Evolutionary conservation across 2,329 filamentous ascomycete species (phyloP).

Genomic region (Trichoderma aggressivum): DNA sequence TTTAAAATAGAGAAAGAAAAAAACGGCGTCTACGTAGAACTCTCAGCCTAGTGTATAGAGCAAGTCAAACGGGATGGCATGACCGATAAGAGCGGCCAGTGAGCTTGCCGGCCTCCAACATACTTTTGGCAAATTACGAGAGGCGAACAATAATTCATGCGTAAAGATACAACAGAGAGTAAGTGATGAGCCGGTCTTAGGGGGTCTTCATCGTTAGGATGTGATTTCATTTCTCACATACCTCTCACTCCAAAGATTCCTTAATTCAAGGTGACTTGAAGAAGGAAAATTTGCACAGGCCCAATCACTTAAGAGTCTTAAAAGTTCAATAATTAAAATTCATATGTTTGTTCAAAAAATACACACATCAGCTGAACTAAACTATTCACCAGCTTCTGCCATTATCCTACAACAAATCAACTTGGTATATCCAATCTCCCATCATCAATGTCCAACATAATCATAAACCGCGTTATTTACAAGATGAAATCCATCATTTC

Average conservation of each 20-base stretch:
- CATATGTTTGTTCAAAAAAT: background rate
- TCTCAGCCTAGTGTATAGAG: background rate
- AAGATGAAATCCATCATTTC: background rate
- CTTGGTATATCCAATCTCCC: slow-evolving; percentile 6
- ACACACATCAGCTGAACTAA: background rate
- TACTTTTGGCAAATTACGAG: no score
- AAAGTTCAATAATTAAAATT: background rate
- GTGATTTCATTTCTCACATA: no score
- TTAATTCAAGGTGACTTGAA: no score
- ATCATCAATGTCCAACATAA: background rate
- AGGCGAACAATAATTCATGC: no score
- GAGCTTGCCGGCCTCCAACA: background rate
- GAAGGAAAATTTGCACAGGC: background rate
- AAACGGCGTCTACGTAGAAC: no score
- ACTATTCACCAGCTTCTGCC: background rate
- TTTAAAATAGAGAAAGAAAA: no score
- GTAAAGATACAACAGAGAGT: no score
- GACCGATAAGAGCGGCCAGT: background rate
- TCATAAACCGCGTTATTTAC: slow-evolving; percentile 2
- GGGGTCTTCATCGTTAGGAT: no score
- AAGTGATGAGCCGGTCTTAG: no score
- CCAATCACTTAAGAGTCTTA: background rate
- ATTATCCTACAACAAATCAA: slow-evolving; percentile 8
- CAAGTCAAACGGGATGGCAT: background rate
- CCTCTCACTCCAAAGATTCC: no score